Conservation (phyloP, 2,329 filamentous ascomycete genomes). For the Fusarium palustre region DNA sequence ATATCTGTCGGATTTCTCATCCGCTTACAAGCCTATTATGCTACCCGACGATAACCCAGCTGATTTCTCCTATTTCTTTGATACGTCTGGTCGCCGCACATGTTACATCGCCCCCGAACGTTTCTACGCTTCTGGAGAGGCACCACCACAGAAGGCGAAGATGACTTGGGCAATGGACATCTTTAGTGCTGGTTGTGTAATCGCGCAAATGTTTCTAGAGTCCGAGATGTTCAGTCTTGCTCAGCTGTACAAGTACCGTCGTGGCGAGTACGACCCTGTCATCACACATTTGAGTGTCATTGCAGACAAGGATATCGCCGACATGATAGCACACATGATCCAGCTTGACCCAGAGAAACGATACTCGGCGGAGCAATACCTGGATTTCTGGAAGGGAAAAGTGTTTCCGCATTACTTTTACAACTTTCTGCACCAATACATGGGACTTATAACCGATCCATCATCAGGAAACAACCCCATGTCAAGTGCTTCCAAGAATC, state of each 20-base stretch:
- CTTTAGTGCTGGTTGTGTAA: constrained; percentile 96
- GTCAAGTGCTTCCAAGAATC: constrained; percentile 73
- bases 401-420: constrained; percentile 98
- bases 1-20: constrained; percentile 97
- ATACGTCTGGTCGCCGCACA: constrained; percentile 88
- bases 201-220: constrained; percentile 95
- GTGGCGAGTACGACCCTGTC: constrained; percentile 90
- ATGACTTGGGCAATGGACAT: constrained; percentile 97
- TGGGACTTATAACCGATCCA: constrained; percentile 94
- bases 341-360: constrained; percentile 91
- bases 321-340: constrained; percentile 96
- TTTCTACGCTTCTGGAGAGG: constrained; percentile 79
- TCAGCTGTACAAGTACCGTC: constrained; percentile 93
- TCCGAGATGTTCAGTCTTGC: constrained; percentile 97
- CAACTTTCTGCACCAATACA: constrained; percentile 96
- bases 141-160: constrained; percentile 69
- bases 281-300: constrained; percentile 86
- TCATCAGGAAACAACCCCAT: constrained; percentile 81
- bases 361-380: constrained; percentile 92
- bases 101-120: constrained; percentile 96
- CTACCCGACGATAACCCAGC: constrained; percentile 96
- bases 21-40: constrained; percentile 92
- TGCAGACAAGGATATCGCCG: constrained; percentile 85
- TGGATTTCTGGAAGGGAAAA: constrained; percentile 91
- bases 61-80: constrained; percentile 98